Evolutionary conservation across 805 yeast species (phyloP), one percentile per base, ranked within the genome.

Genomic region (Teunomyces cretensis): DNA sequence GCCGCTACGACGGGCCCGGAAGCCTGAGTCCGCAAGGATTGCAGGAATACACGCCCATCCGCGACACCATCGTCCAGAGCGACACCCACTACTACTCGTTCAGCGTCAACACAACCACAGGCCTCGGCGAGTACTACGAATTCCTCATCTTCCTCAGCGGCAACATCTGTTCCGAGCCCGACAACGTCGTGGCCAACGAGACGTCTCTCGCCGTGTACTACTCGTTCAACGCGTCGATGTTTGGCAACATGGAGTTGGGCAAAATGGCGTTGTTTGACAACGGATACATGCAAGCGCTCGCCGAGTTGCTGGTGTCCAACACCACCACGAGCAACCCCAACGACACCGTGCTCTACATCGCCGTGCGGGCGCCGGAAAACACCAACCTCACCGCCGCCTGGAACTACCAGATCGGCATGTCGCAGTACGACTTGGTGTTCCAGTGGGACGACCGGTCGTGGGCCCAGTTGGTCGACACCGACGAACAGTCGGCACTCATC

Each of bases 381-480:
- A 59, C 67, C 16, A 67, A 72, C 46, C 32, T 30, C 9, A 45
- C 67, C 1, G 67, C 64, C 13, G 33, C 41, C n/a, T 85, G 91
- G 91, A 51, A 70, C 6, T 86, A 83, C 56, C 79, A 82, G 57
- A 61, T 89, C 28, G 91, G 88, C 2, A 77, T 80, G 2, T 81
- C 88, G 2, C 83, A 76, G 54, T 72, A 72, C 41, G 82, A 82
- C 57, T 65, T 84, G 51, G 80, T 80, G 1, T 85, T 78, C 54
- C 88, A 84, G 57, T 85, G 88, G 86, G 89, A 84, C 60, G 68
- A 71, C 36, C 66, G 78, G 13, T 58, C 79, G 9, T 76, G 81
- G 77, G 75, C 81, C 0, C 55, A 62, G 30, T 65, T 85, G 13
- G 77, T 86, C 1, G 96, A 88, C 58, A 67, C 90, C 0, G 96